A percentile compares a stretch with the other conserved stretches of the same genome.
Evolutionary conservation across 305 asterid genomes (phyloP).

Genomic region (Striga hermonthica): DNA sequence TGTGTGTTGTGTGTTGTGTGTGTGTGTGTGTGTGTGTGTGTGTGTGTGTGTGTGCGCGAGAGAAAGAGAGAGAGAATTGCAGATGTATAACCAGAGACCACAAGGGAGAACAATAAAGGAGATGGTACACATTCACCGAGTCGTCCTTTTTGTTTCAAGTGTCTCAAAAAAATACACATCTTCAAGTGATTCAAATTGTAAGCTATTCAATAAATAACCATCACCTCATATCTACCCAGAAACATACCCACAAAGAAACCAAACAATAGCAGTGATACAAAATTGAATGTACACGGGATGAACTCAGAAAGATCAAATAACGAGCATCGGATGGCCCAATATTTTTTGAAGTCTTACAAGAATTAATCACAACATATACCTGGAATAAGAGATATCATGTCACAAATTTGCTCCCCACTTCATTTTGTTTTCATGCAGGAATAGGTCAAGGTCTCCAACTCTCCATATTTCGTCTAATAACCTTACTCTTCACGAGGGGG

Average conservation of each 20-base stretch:
- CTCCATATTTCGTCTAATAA: constrained; percentile 22
- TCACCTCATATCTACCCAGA: constrained; percentile 31
- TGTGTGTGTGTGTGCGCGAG: too few relatives aligned
- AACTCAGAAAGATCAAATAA: constrained; percentile 15
- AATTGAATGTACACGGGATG: constrained; percentile 36
- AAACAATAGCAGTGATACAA: constrained; percentile 29
- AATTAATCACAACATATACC: constrained; percentile 38
- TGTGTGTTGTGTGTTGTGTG: too few relatives aligned
- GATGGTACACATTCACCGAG: too few relatives aligned
- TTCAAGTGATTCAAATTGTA: neutral
- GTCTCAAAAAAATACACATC: constrained; percentile 17
- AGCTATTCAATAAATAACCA: constrained; percentile 32
- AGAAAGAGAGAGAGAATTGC: too few relatives aligned
- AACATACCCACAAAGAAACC: constrained; percentile 25
- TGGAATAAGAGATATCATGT: constrained; percentile 29
- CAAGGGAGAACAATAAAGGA: too few relatives aligned
- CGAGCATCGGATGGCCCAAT: neutral
- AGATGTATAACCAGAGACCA: too few relatives aligned
- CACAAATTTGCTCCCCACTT: constrained; percentile 21
- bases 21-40: too few relatives aligned
- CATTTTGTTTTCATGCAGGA: constrained; percentile 20
- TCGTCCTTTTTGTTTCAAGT: neutral
- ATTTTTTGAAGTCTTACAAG: constrained; percentile 25
- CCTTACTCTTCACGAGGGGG: constrained; percentile 27
- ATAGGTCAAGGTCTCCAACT: constrained; percentile 25